These are phyloP conservation scores for Fusarium musae DNA, from an alignment of 2,329 filamentous ascomycete species.

Conservation along the genomic window DNA sequence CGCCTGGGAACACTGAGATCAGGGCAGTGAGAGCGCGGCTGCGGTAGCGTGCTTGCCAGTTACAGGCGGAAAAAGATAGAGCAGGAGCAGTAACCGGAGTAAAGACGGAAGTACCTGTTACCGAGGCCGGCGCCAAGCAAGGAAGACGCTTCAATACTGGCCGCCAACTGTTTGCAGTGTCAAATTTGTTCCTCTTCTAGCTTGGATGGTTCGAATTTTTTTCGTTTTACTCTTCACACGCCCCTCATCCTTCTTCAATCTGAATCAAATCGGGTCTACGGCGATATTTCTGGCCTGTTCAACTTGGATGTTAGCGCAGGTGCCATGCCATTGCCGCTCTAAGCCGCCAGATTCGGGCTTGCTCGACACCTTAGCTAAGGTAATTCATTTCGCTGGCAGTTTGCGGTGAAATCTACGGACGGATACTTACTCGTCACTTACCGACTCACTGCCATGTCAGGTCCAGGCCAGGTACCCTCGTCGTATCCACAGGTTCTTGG, in stretches of 20 bases:
- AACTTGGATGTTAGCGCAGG: conserved; percentile 38
- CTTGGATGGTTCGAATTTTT: conserved; percentile 33
- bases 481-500: conserved; percentile 37
- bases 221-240: conserved; percentile 27
- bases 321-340: conserved; percentile 46
- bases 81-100: conserved; percentile 30
- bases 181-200: conserved; percentile 32
- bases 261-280: conserved; percentile 43
- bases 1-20: conserved; percentile 17
- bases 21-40: conserved; percentile 31
- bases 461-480: conserved; percentile 32
- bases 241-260: conserved; percentile 19
- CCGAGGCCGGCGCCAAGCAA: conserved; percentile 38
- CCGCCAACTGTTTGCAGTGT: conserved; percentile 44
- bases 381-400: conserved; percentile 25
- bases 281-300: conserved; percentile 34
- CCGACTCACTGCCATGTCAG: conserved; percentile 27
- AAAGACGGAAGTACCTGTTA: conserved; percentile 43
- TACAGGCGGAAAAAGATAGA: conserved; percentile 38
- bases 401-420: conserved; percentile 34
- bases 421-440: conserved; percentile 35
- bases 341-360: conserved; percentile 42
- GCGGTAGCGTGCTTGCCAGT: conserved; percentile 29
- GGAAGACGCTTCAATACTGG: conserved; percentile 38
- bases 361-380: not conserved